Base-by-base conservation (phyloP, 768 basidiomycete genomes). In the Amanita polypyramis region DNA sequence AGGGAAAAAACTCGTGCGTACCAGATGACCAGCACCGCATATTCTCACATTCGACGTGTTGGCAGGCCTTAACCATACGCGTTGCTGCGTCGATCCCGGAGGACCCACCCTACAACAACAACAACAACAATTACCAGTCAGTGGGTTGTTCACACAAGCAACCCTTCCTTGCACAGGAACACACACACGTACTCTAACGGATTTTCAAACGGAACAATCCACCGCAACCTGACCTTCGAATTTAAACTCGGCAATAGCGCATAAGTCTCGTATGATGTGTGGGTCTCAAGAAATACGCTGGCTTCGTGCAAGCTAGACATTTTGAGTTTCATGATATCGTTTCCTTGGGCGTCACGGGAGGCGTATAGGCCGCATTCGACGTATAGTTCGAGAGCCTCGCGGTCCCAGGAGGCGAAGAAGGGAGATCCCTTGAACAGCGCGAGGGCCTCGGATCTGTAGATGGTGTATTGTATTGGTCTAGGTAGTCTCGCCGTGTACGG, bases 331-430 rank as follows among this genome's bases (percentile, higher is more conserved):
- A 7, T 27, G 7, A 27, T 27, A 4, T 27, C 25, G 25, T 27
- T 70, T 11, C 56, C 54, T 7, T 57, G 58, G 1, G 21, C 12
- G 2, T 55, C 38, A 38, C 66, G 62, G 3, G 46, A 62, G 35
- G 54, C 63, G 52, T 70, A 67, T 5, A 83, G 63, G 3, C 72
- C 85, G 50, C 77, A 70, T 23, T 82, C 71, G 48, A 85, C 63
- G 56, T 89, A 90, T n/a, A 67, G 47, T 32, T 68, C 63, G 21
- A 91, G 67, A 3, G 75, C 78, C 0, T 69, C 72, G 0, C 78
- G 76, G 57, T 89, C 70, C 89, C 88, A 91, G 1, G 70, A 63
- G 2, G 57, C 54, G 60, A 91, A 93, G 70, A 91, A 91, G 0
- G 80, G 73, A 25, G 67, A 75, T 44, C 66, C 62, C 43, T 58